phyloP scores from a whole-genome alignment of 2,329 filamentous ascomycete species.

The Boeremia lycopersici region DNA sequence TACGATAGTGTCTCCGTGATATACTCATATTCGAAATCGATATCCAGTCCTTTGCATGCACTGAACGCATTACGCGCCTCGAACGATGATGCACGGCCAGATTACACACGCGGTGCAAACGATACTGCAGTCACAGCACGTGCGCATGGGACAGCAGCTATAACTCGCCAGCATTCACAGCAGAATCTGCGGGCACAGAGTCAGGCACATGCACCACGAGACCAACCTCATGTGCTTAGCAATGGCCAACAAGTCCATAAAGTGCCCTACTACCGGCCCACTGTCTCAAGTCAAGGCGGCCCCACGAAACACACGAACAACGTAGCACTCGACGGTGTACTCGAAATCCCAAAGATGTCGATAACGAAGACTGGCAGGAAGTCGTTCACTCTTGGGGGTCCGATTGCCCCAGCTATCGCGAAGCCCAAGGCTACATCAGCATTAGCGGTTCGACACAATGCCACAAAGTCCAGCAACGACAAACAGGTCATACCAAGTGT shows the following conservation, averaged over 20 bases:
- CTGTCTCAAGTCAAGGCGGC: constrained; percentile 9
- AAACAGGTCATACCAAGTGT: constrained; percentile 22
- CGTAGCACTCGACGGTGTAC: constrained; percentile 16
- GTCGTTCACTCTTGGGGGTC: constrained; percentile 23
- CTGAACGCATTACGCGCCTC: constrained; percentile 28
- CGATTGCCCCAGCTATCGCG: background rate
- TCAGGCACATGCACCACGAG: constrained; percentile 14
- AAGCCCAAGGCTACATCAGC: background rate
- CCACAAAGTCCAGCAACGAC: background rate
- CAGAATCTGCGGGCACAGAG: constrained; percentile 1
- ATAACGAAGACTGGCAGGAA: constrained; percentile 29
- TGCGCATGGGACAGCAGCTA: constrained; percentile 10
- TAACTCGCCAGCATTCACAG: constrained; percentile 21
- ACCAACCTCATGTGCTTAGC: constrained; percentile 20
- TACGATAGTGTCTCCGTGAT: constrained; percentile 51
- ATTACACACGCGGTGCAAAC: constrained; percentile 16
- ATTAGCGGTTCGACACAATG: background rate
- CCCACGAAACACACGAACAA: background rate
- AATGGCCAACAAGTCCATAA: constrained; percentile 39
- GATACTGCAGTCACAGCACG: constrained; percentile 9
- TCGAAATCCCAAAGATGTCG: constrained; percentile 15
- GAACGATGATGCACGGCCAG: background rate
- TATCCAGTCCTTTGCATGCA: constrained; percentile 33
- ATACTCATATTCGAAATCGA: constrained; percentile 41
- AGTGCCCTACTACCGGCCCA: constrained; percentile 31